Evolutionary conservation across 2,329 filamentous ascomycete genomes (phyloP), one percentile per base, ranked within the genome.

Genomic region (Pseudogymnoascus sp.): DNA sequence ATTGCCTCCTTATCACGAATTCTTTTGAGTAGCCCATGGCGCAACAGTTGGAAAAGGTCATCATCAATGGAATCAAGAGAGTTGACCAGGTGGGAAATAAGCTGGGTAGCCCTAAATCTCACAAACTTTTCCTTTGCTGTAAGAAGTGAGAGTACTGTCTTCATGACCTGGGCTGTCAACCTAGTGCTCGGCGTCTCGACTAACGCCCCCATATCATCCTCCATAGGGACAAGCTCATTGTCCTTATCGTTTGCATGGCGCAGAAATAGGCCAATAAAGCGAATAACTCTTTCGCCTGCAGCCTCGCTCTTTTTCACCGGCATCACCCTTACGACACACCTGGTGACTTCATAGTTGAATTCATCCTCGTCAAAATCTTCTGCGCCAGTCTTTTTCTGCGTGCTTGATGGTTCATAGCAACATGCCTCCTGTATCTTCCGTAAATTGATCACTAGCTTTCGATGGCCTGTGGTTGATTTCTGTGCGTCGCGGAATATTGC

Each of bases 1-100:
- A 92, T 90, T 5, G 92, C 84, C 73, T 99, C 94, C 76, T 97
- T 97, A 76, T 99, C 94, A 68, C 91, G 86, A 60, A 97, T 88
- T 35, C 94, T 84, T 76, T 90, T 95, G 50, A 96, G 78, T 38
- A 99, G 79, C 0, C 88, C 89, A 62, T 90, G 82, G 61, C 91
- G 84, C 65, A 97, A 80, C 64, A 91, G 84, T 69, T 92, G 86
- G 73, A 96, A 99, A 10, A 97, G 77, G 59, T 94, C 91, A 73
- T 96, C 92, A 70, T 97, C 94, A 69, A 97, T 91, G 1, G 91
- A 88, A 66, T 96, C 91, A 25, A 99, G 81, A 11, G 89, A 94
- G 76, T 96, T 96, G 76, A 99, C 88, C 66, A 97, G 87, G 73
- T 96, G 90, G 1, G 92, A 89, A 62, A 96, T 86, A 61, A 96